Evolutionary conservation across 108 stramenopile species (phyloP).

Genomic region (Cyclotella atomus): DNA sequence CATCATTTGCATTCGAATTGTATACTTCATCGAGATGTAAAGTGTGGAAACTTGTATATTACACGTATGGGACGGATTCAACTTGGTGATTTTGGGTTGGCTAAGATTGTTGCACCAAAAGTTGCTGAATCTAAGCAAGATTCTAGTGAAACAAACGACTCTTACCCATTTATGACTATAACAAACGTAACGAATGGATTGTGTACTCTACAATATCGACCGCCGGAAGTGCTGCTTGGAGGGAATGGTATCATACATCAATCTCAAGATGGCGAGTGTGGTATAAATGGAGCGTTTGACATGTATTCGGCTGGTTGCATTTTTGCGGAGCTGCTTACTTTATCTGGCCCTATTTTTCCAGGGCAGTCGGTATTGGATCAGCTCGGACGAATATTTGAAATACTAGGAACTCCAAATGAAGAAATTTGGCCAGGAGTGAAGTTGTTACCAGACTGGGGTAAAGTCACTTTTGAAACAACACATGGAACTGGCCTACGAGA

Average conservation of each 20-base stretch:
- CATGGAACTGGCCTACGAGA: slow-evolving; percentile 29
- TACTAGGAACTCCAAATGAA: slow-evolving; percentile 72
- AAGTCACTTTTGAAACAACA: slow-evolving; percentile 55
- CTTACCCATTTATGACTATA: neutral
- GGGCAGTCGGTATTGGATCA: slow-evolving; percentile 78
- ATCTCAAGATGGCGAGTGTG: neutral
- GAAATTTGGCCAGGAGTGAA: slow-evolving; percentile 59
- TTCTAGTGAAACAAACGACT: neutral
- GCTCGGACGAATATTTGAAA: slow-evolving; percentile 57
- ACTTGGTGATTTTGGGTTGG: slow-evolving; percentile 84
- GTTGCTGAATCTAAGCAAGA: neutral
- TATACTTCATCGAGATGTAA: slow-evolving; percentile 95
- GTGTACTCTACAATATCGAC: slow-evolving; percentile 82
- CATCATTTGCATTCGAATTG: slow-evolving; percentile 88
- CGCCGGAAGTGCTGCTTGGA: slow-evolving; percentile 80
- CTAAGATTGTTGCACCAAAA: slow-evolving; percentile 47
- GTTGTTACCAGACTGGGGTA: slow-evolving; percentile 65
- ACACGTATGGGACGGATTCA: slow-evolving; percentile 57
- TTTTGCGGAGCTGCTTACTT: slow-evolving; percentile 56
- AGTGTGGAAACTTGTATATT: slow-evolving; percentile 89
- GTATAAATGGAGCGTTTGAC: slow-evolving; percentile 52
- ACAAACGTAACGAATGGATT: slow-evolving; percentile 37
- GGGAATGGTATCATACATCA: slow-evolving; percentile 35
- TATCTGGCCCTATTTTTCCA: slow-evolving; percentile 60
- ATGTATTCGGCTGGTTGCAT: slow-evolving; percentile 74